Evolutionary conservation across 139 green algal species (phyloP), one percentile per base, ranked within the genome.

Genomic region (Pseudopediastrum boryanum): DNA sequence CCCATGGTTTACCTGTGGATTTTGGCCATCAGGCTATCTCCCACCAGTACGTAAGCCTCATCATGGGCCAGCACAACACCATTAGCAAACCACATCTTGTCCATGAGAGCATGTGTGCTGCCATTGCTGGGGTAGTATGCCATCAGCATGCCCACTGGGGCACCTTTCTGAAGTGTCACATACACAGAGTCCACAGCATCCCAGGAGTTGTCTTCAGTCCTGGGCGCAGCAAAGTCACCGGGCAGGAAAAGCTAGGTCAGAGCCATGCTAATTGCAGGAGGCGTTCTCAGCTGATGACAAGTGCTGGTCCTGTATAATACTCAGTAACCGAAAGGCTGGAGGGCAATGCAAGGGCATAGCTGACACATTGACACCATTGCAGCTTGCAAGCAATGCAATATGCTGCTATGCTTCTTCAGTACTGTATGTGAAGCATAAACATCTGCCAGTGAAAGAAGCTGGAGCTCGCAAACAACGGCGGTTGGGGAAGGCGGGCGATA

Each of bases 51-150:
- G 59, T 83, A 94, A 2, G 67, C 84, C 39, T 86, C 83, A 48
- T 93, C 90, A 25, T 71, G 59, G 4, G 85, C 80, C 58, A 96
- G 70, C 16, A 89, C 88, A 7, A 96, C 89, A 6, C 92, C 92
- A 67, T 96, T 96, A 25, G 92, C 85, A 66, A 91, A 96, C 78
- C 75, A 90, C 13, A 95, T 56, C 10, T 42, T 56, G 29, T 75
- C 8, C 80, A 77, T 61, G 4, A 95, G 77, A 54, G 89, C 65
- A 10, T 67, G 44, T 2, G 90, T 90, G 1, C 44, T 42, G 21
- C 77, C 44, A 8, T 64, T 92, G 29, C 35, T 27, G 2, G 87
- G 81, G 77, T 92, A 63, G 84, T 95, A 92, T 3, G 71, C 82
- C 12, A 95, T 63, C 44, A 96, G 75, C 41, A 89, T 68, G 31